Base-by-base conservation (phyloP, 768 basidiomycete species). In the Trametes punicea region DNA sequence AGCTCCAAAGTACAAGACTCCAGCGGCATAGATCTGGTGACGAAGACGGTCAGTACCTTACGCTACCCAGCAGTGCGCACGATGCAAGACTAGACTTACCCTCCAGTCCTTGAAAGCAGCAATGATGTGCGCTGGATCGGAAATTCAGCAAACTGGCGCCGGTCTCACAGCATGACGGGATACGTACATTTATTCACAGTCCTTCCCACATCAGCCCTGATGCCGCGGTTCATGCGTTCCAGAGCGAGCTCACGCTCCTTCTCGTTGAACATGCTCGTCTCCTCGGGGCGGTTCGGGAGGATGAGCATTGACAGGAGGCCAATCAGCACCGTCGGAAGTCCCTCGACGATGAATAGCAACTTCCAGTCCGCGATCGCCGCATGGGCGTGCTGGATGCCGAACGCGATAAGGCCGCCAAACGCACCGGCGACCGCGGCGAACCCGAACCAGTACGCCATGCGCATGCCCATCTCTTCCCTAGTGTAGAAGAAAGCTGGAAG, bases 391-490 rank as follows among this genome's bases (percentile, higher is more conserved):
- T 89, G 86, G 9, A 92, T 75, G 1, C 88, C 90, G 59, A 87
- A 92, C 3, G 90, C 89, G 38, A 93, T 81, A 41, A 91, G 71
- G n/a, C 90, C 90, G 13, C 89, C 88, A 57, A 92, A 92, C 5
- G 90, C 90, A 21, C 90, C 90, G 4, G 90, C 87, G 4, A 90
- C 81, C 2, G 90, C 88, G 4, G 90, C 88, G 65, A 90, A 92
- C 8, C 86, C 87, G 57, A 90, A 92, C 86, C 88, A 90, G 63
- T 88, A 82, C 1, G 87, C 88, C 79, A 85, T 80, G 41, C 89
- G 81, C 45, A 87, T 69, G 26, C 89, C 89, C 62, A 91, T 77
- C 65, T 91, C 89, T 4, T 75, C 62, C 63, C 81, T 86, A 1
- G 88, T 91, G 65, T 91, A 91, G 66, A 87, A 91, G 55, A 88